Evolutionary conservation across 306 rosid genomes (phyloP).

Genomic region (Corylus americana): DNA sequence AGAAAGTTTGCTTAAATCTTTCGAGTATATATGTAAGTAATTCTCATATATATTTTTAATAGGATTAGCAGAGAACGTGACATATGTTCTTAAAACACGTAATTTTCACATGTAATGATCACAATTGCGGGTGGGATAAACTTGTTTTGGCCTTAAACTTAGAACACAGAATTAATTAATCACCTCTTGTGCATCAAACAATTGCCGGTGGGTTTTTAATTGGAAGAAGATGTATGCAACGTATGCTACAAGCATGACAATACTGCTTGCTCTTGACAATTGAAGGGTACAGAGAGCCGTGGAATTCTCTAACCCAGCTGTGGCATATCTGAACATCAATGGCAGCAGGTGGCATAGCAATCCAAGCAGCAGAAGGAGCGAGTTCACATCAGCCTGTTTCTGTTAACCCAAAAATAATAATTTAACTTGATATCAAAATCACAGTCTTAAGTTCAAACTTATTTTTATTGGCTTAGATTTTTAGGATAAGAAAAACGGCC

Average conservation of each 20-base stretch:
- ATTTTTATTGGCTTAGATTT: no score
- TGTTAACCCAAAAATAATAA: slow-evolving; percentile 26
- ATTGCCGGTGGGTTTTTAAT: slow-evolving; percentile 76
- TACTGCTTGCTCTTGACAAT: slow-evolving; percentile 83
- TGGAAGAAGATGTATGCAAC: slow-evolving; percentile 78
- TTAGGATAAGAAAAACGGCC: neutral
- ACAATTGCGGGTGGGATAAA: neutral
- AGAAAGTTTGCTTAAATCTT: no score
- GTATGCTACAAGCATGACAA: slow-evolving; percentile 81
- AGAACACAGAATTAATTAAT: neutral
- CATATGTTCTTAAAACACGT: no score
- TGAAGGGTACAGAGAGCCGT: slow-evolving; percentile 53
- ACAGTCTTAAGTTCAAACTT: no score
- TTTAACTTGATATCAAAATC: no score
- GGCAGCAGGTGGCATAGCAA: slow-evolving; percentile 88
- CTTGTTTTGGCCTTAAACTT: neutral
- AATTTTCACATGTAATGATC: no score
- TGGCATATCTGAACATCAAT: slow-evolving; percentile 47
- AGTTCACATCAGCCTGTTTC: slow-evolving; percentile 90
- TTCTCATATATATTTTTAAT: no score
- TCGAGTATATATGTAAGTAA: no score
- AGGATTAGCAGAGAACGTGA: no score
- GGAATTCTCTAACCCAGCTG: slow-evolving; percentile 15
- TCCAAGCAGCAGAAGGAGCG: slow-evolving; percentile 69
- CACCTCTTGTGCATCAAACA: slow-evolving; percentile 76